Evolutionary conservation across 2,329 filamentous ascomycete species (phyloP), one percentile per base, ranked within the genome.

Genomic region (Amylocarpus encephaloides): DNA sequence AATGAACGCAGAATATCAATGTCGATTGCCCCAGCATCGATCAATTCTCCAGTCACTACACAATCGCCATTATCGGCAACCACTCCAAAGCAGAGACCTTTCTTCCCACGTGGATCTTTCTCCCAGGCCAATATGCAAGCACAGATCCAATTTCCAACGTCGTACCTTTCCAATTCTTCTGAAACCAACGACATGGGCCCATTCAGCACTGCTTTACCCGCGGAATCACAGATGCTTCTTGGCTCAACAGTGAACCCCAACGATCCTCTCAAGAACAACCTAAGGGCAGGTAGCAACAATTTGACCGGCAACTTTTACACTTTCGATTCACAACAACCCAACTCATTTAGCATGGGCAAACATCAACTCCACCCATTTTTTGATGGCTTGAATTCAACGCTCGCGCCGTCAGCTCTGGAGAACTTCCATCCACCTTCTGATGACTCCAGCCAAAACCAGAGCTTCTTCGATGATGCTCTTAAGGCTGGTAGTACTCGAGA

Each of bases 201-300:
- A 9, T 67, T 80, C 48, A 74, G 73, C 2, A 71, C 73, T 36
- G 67, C 71, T 3, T 64, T 80, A 18, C 76, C 78, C 18, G 63
- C 71, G 3, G 73, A 80, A 56, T 70, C 75, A 1, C 76, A 79
- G 61, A 73, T 76, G 59, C 66, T 80, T 15, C 66, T 80, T 5
- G 75, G 72, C 13, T 66, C 68, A 2, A 64, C 66, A 0, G 64
- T 77, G 5, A 71, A 75, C 52, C 64, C 67, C 2, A 70, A 67
- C 29, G 71, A 77, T 52, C 68, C 71, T 3, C 64, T 68, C 48
- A 71, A 70, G 16, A 60, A 70, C 35, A 66, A 71, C 54, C 66
- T 76, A 51, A 76, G 76, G 71, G 64, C 65, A 22, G 70, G 71
- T 15, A 50, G 40, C 18, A 33, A 39, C 22, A 29, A 42, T 19